A percentile compares a stretch with the other conserved stretches of the same genome.
These are phyloP conservation scores for Chaetoceros tenuissimus DNA, from an alignment of 108 stramenopile genomes.

Conservation along the genomic window DNA sequence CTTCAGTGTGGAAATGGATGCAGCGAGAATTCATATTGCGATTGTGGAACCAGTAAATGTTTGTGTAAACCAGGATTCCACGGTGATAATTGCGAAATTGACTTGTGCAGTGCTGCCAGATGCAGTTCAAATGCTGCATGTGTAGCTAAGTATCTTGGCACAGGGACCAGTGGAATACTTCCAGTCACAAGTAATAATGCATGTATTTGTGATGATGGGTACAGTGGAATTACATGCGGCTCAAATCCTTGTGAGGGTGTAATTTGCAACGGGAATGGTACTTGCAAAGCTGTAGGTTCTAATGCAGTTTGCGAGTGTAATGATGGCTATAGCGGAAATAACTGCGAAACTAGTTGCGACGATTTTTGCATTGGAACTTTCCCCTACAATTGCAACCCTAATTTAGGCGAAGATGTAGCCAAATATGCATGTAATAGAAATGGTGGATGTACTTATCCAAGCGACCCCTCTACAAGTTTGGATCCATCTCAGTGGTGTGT, in stretches of 20 bases:
- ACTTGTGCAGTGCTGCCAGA: slow-evolving; percentile 40
- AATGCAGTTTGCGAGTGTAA: slow-evolving; percentile 21
- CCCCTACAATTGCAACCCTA: no score
- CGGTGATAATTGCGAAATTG: slow-evolving; percentile 23
- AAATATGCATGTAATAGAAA: no score
- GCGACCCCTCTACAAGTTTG: no score
- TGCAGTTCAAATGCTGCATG: slow-evolving; percentile 41
- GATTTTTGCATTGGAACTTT: no score
- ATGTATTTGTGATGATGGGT: slow-evolving; percentile 33
- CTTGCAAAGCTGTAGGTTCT: slow-evolving; percentile 14
- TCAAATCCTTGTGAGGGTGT: slow-evolving; percentile 18
- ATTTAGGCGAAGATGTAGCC: no score
- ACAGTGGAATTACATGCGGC: slow-evolving; percentile 27
- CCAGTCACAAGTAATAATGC: slow-evolving; percentile 10
- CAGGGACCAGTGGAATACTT: no score
- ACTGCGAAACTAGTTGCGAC: slow-evolving; percentile 24
- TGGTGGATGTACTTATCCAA: no score
- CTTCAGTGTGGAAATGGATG: slow-evolving; percentile 21
- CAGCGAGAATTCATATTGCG: slow-evolving; percentile 27
- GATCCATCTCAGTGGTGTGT: no score
- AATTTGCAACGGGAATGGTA: slow-evolving; percentile 23
- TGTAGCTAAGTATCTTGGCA: slow-evolving; percentile 39
- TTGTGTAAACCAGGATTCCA: slow-evolving; percentile 37
- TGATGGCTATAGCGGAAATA: slow-evolving; percentile 22
- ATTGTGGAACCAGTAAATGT: slow-evolving; percentile 43